Evolutionary conservation across 495 filamentous ascomycete genomes (phyloP), one percentile per base, ranked within the genome.

Genomic region (Darksidea phi): DNA sequence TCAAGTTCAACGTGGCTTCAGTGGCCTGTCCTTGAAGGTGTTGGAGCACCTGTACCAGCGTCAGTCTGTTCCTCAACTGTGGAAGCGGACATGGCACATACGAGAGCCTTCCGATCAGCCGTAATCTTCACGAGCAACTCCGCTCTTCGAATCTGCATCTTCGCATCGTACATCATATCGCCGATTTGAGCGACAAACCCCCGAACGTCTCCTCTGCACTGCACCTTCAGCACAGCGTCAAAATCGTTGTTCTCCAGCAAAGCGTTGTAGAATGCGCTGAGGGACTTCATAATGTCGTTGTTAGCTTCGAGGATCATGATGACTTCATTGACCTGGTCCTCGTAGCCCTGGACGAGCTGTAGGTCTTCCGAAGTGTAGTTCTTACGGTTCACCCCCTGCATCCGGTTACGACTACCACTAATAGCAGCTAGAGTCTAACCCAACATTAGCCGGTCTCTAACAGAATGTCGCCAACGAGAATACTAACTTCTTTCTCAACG

Each of bases 291-390:
- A 1, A 78, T 67, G 48, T 78, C 70, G 3, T 63, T 58, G 50
- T 78, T 79, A 11, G 70, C 67, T 49, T 76, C 71, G 1, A 79
- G 63, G 15, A 75, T 59, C 59, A 73, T 69, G 48, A 72, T 67
- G 4, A 57, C 71, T 24, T 74, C 71, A 45, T 69, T 69, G 8
- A 65, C 60, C 57, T 70, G 67, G 13, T 79, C 77, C 58, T 76
- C 71, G 42, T 52, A 72, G 18, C 54, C 56, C 37, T 78, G 76
- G 15, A 77, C 47, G 23, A 48, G 42, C 61, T 74, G 73, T 2
- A 79, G 61, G 54, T 75, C 62, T 24, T 51, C 23, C 5, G 70
- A 54, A 0, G 45, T 64, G 55, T 72, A 75, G 23, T 24, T 34
- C 41, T 52, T 45, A 48, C 28, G 48, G 24, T 24, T 23, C 8